Conservation (phyloP, 176 grass and related monocot genomes). For the Dendrocalamus sinicus region DNA sequence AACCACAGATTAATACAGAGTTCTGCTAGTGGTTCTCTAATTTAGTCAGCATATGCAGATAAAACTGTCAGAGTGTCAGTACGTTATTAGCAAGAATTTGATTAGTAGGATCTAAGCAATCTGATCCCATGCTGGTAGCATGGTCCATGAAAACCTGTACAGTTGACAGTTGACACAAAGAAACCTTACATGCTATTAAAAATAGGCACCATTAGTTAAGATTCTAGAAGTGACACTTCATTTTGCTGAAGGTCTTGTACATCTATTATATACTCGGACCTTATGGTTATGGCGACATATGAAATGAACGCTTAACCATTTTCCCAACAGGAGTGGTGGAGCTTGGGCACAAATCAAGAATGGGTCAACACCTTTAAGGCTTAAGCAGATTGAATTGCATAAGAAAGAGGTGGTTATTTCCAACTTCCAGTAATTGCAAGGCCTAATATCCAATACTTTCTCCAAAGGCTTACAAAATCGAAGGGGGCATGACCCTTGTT, state of each 20-base stretch:
- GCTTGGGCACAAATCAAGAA: neutral
- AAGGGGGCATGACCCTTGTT: neutral
- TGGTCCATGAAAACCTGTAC: neutral
- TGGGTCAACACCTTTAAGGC: neutral
- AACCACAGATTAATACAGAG: neutral
- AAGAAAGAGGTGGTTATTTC: neutral
- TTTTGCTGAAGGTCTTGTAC: neutral
- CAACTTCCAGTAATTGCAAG: constrained; percentile 14
- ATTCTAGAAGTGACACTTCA: neutral
- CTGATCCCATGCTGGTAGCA: neutral
- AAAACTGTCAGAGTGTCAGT: constrained; percentile 14
- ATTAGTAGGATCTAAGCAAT: neutral
- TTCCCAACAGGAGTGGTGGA: neutral
- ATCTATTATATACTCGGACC: neutral
- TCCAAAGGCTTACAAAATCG: neutral
- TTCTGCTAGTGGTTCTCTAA: neutral
- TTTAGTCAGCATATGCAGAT: neutral
- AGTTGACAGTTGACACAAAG: neutral
- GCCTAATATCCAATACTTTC: neutral
- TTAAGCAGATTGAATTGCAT: neutral
- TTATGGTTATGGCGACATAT: neutral
- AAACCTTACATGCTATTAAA: neutral
- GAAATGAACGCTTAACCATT: neutral
- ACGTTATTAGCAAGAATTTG: neutral
- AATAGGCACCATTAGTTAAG: neutral